These are phyloP conservation scores for Fusarium sp. DNA, from an alignment of 2,329 filamentous ascomycete species.

Conservation along the genomic window DNA sequence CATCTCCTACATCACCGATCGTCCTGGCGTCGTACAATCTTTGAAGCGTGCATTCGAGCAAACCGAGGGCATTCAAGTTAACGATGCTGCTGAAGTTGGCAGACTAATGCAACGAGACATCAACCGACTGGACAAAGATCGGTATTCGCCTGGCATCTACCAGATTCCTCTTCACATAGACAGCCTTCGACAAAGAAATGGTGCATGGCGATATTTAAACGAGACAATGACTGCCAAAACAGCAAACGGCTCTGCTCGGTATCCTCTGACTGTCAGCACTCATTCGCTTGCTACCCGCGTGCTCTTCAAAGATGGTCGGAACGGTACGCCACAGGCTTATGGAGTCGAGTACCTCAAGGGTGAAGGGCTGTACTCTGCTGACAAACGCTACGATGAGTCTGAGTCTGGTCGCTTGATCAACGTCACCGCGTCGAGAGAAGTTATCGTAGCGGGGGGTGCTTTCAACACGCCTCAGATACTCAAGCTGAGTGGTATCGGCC, in stretches of 20 bases:
- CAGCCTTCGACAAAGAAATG: constrained; percentile 19
- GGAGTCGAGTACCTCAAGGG: constrained; percentile 54
- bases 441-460: constrained; percentile 39
- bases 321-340: constrained; percentile 23
- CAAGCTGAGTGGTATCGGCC: constrained; percentile 62
- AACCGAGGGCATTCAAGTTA: constrained; percentile 28
- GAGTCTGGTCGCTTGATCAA: constrained; percentile 12
- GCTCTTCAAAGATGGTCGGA: constrained; percentile 45
- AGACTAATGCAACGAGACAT: constrained; percentile 49
- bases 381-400: constrained; percentile 41
- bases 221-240: constrained; percentile 46
- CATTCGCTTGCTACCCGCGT: constrained; percentile 53
- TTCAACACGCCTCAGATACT: constrained; percentile 56
- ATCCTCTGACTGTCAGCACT: constrained; percentile 57
- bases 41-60: constrained; percentile 9
- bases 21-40: constrained; percentile 25
- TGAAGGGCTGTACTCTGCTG: constrained; percentile 56
- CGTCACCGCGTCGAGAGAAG: constrained; percentile 33
- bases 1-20: constrained; percentile 23
- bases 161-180: constrained; percentile 46
- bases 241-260: constrained; percentile 33
- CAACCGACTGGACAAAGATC: constrained; percentile 39
- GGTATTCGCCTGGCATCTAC: constrained; percentile 48
- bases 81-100: constrained; percentile 39
- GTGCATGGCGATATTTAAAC: constrained; percentile 26